phyloP scores from a whole-genome alignment of 2,329 filamentous ascomycete species.

The Ophioceras dolichostomum region DNA sequence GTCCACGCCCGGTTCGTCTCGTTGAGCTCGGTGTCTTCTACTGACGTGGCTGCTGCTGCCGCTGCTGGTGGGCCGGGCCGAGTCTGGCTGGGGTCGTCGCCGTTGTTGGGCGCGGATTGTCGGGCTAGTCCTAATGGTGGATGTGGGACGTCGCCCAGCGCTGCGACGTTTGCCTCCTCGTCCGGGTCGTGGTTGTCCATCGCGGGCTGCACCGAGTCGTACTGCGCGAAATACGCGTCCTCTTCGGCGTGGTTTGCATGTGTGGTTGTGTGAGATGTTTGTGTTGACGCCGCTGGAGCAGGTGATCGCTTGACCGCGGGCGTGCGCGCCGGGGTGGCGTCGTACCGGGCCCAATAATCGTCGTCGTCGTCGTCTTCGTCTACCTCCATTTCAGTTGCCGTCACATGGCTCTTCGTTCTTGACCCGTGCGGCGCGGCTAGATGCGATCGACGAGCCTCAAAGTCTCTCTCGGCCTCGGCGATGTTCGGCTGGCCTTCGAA shows the following conservation, averaged over 20 bases:
- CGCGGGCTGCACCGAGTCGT: slow-evolving; percentile 66
- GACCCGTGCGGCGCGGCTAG: slow-evolving; percentile 1
- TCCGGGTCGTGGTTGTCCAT: slow-evolving; percentile 76
- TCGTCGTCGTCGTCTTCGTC: slow-evolving; percentile 54
- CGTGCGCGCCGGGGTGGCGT: slow-evolving; percentile 54
- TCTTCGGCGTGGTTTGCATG: slow-evolving; percentile 33
- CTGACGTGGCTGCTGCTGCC: too few species aligned
- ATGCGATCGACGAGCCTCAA: slow-evolving; percentile 10
- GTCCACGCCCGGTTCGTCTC: slow-evolving; percentile 29
- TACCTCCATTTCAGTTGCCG: too few species aligned
- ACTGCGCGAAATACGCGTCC: slow-evolving; percentile 64
- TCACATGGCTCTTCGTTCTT: slow-evolving; percentile 5
- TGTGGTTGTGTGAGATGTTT: slow-evolving; percentile 6
- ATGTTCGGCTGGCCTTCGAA: slow-evolving; percentile 40
- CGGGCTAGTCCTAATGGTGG: slow-evolving; percentile 21
- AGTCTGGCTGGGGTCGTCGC: too few species aligned
- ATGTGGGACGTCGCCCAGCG: slow-evolving; percentile 15
- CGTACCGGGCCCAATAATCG: slow-evolving; percentile 71
- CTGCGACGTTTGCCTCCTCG: slow-evolving; percentile 33
- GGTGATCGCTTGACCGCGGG: slow-evolving; percentile 51
- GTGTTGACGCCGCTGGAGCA: slow-evolving; percentile 29
- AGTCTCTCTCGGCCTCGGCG: slow-evolving; percentile 47
- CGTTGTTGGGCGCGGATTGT: slow-evolving; percentile 8
- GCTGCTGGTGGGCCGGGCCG: too few species aligned
- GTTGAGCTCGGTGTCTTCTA: slow-evolving; percentile 17